Base-by-base conservation (phyloP, 768 basidiomycete species). In the Boletus subparvulus region DNA sequence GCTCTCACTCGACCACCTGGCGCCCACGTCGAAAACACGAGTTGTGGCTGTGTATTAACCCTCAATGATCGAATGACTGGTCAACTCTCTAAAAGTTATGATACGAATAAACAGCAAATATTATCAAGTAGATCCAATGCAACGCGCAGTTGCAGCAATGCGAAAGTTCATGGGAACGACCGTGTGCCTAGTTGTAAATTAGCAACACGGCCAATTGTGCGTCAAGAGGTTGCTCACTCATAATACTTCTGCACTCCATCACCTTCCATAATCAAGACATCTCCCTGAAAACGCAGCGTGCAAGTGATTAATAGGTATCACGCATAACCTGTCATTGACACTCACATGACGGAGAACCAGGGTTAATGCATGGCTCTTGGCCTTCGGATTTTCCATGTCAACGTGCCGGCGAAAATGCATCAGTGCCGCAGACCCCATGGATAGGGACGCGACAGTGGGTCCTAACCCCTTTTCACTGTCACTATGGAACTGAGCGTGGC, bases 181-280 rank as follows among this genome's bases (percentile, higher is more conserved):
- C 7, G 86, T 86, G 58, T 92, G 90, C 65, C 88, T 91, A 49
- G 17, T 57, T 21, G n/a, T 10, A 52, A 13, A 32, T 63, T 46
- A 67, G 55, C 54, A 52, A 57, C 56, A 50, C 9, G 54, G n/a
- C 9, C 33, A 55, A 9, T 36, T 39, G 33, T 24, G 24, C 21
- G 44, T 17, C 28, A 42, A 50, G 10, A 40, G 32, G 26, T 16
- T 36, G 63, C 85, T 70, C 65, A 88, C 87, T 92, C 86, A 54
- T 92, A 92, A 65, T 73, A 78, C 47, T 82, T 74, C 64, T 92
- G 90, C 10, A 92, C 79, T 5, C 70, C 79, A 6, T 77, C 73
- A 6, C 90, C 88, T 36, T 90, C 84, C 90, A 91, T 92, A 11
- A 91, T 80, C 49, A 92, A 70, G 17, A 91, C 76, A 61, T 92